phyloP scores from a whole-genome alignment of 148 eudicot species.

The Silene conica region DNA sequence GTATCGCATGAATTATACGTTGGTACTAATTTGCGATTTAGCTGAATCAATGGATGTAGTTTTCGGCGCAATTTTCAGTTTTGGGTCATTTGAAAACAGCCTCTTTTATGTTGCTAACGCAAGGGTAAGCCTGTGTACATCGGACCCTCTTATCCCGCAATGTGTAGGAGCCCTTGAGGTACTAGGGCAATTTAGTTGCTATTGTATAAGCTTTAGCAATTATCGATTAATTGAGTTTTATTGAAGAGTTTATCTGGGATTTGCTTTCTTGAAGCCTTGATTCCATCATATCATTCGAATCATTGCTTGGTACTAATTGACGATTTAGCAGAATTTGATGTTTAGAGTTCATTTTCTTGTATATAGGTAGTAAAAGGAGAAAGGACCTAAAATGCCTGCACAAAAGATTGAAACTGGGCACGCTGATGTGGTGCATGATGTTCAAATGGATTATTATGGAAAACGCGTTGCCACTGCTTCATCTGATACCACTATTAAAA shows the following conservation, averaged over 20 bases:
- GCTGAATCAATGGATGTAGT: neutral
- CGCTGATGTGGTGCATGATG: conserved; percentile 76
- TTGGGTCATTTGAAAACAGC: neutral
- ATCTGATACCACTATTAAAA: conserved; percentile 64
- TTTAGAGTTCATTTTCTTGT: neutral
- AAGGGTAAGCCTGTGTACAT: too few relatives aligned
- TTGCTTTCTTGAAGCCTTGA: neutral
- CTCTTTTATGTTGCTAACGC: too few relatives aligned
- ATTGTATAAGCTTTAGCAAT: too few relatives aligned
- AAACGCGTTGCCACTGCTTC: conserved; percentile 86
- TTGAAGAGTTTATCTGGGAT: neutral
- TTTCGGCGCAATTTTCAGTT: neutral
- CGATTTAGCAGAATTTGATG: conserved; percentile 1
- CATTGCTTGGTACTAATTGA: neutral
- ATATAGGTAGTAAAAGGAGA: neutral
- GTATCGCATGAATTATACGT: neutral
- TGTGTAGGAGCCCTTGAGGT: neutral
- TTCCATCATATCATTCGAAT: neutral
- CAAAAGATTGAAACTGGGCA: conserved; percentile 88
- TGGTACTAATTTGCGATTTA: neutral
- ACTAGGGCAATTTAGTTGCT: too few relatives aligned
- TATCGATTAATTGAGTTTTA: neutral
- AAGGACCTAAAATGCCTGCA: conserved; percentile 47
- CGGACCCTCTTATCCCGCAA: neutral
- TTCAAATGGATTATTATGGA: conserved; percentile 88